Base-by-base conservation (phyloP, 352 stramenopile species). In the Thraustochytrium sp. region DNA sequence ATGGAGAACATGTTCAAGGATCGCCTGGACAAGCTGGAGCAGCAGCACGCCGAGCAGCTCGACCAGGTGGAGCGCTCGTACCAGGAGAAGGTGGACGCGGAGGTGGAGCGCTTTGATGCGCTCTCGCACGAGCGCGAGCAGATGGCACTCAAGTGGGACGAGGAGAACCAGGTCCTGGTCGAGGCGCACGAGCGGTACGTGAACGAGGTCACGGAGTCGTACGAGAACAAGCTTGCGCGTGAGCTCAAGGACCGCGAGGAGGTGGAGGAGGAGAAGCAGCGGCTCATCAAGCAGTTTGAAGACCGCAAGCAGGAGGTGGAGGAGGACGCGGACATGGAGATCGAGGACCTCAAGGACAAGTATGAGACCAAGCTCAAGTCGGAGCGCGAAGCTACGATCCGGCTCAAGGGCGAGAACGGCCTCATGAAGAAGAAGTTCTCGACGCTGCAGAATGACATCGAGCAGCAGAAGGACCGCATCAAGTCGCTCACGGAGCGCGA, bases 391-490 rank as follows among this genome's bases (percentile, higher is more conserved):
- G 92, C 90, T 2, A 97, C 92, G 21, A 76, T 96, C 73, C 87
- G 91, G 23, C 93, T 97, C n/a, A 96, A 95, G 84, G 93, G 89
- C 4, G 93, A 97, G 82, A 97, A 97, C 87, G 92, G 91, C 9
- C 94, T 96, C 73, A 96, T 97, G 92, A 96, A 96, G 85, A 96
- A 95, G 86, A 96, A 96, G 55, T 97, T 96, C 72, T 91, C 89
- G 0, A 89, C 88, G 0, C 85, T 97, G 21, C 91, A 94, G 77
- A 95, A 97, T 85, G 92, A 95, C 76, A 96, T 96, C 65, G 92
- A 96, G 80, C 91, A 95, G 85, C 93, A 97, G 75, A 92, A 91
- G 16, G 92, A 96, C 63, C 88, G 94, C 82, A 96, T 97, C 84
- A 93, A 92, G 51, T 86, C 86, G 18, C 87, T 97, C 59, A 85